These are phyloP conservation scores for Dioscorea zingiberensis DNA, from an alignment of 106 monocot species.

Conservation along the genomic window DNA sequence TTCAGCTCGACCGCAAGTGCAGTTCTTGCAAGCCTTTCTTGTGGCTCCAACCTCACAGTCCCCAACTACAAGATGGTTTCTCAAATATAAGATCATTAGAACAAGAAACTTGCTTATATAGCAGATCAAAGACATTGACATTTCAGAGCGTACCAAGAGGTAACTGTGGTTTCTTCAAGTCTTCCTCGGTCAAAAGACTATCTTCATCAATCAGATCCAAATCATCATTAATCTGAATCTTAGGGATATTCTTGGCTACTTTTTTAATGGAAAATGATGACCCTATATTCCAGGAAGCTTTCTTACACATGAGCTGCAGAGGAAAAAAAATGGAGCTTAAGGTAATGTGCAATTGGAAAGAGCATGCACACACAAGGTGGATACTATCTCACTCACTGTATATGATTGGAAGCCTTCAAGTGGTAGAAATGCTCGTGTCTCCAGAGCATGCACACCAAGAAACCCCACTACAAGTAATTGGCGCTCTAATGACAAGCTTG, in stretches of 20 bases:
- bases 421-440: constrained; percentile 22
- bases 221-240: constrained; percentile 76
- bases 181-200: constrained; percentile 84
- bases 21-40: constrained; percentile 94
- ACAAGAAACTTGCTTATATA: too few relatives aligned
- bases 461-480: constrained; percentile 66
- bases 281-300: constrained; percentile 71
- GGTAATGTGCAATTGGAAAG: not conserved
- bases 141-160: constrained; percentile 36
- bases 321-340: too few relatives aligned
- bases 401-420: constrained; percentile 13
- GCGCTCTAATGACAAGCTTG: constrained; percentile 21
- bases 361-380: not conserved
- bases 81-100: not conserved
- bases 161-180: constrained; percentile 76
- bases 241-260: constrained; percentile 45
- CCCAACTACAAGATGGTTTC: constrained; percentile 31
- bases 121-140: too few relatives aligned
- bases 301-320: constrained; percentile 61
- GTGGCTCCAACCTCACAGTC: constrained; percentile 87
- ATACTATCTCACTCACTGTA: constrained; percentile 35
- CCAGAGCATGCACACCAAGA: constrained; percentile 43
- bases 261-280: constrained; percentile 78
- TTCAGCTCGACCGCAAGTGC: constrained; percentile 87
- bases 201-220: constrained; percentile 93